Conservation (phyloP, 257 asterid species). For the Osmanthus fragrans region DNA sequence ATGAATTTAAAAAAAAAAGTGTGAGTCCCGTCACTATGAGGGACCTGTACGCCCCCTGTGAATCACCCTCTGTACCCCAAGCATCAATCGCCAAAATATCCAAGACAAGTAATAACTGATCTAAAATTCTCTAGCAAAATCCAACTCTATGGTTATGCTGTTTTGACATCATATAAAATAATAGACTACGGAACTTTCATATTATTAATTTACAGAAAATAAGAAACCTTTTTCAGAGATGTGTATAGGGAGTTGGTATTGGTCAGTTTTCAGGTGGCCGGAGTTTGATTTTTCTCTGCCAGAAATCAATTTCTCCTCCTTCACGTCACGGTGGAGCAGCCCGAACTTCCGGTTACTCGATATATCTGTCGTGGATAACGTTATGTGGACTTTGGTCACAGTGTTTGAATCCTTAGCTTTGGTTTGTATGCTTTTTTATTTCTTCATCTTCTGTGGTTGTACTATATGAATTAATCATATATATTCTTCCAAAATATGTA, state of each 20-base stretch:
- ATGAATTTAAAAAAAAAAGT: too few species aligned
- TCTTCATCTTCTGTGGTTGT: conserved; percentile 66
- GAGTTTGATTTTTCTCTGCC: conserved; percentile 39
- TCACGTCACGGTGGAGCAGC: conserved; percentile 27
- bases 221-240: conserved; percentile 11
- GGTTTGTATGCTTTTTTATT: conserved; percentile 54
- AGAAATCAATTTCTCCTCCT: conserved; percentile 39
- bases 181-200: not conserved
- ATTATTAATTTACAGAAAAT: not conserved
- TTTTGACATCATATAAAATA: not conserved
- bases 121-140: not conserved
- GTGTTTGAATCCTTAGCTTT: conserved; percentile 50
- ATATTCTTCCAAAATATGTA: not conserved
- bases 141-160: not conserved
- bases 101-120: not conserved
- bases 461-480: conserved; percentile 36
- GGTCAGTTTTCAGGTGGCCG: conserved; percentile 57
- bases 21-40: too few species aligned
- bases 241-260: conserved; percentile 42
- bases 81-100: not conserved
- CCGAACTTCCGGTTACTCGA: conserved; percentile 50
- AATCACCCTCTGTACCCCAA: too few species aligned
- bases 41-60: too few species aligned
- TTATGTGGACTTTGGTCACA: conserved; percentile 46
- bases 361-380: conserved; percentile 42